These are phyloP conservation scores for Paecilomyces sp. DNA, from an alignment of 2,329 filamentous ascomycete genomes.

Conservation along the genomic window DNA sequence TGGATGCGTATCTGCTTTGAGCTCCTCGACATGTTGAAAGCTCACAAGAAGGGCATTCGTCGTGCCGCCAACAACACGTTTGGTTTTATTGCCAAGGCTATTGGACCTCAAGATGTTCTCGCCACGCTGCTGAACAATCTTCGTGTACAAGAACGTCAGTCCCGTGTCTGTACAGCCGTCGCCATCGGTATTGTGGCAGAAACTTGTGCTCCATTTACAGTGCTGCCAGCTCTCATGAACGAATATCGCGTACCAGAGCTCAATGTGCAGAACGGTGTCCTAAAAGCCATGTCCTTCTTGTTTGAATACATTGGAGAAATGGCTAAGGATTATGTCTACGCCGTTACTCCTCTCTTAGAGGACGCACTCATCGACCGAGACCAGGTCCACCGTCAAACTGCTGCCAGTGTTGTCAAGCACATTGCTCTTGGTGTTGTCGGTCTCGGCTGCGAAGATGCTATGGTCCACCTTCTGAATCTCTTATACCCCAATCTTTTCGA, in stretches of 20 bases:
- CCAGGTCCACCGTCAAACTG: conserved; percentile 95
- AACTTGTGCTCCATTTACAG: conserved; percentile 96
- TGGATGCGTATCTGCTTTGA: conserved; percentile 99
- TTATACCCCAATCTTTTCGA: conserved; percentile 97
- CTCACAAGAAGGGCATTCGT: conserved; percentile 98
- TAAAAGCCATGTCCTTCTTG: conserved; percentile 93
- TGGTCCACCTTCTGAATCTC: conserved; percentile 94
- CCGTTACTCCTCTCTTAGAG: conserved; percentile 89
- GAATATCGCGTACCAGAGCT: conserved; percentile 97
- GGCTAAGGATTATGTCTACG: conserved; percentile 99
- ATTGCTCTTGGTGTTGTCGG: conserved; percentile 96
- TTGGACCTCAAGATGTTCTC: conserved; percentile 93
- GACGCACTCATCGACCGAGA: conserved; percentile 96
- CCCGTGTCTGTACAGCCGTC: conserved; percentile 95
- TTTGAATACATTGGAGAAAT: conserved; percentile 99
- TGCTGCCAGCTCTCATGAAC: conserved; percentile 98
- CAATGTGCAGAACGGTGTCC: conserved; percentile 96
- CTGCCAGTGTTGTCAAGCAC: conserved; percentile 94
- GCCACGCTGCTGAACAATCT: conserved; percentile 95
- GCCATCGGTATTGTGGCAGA: conserved; percentile 98
- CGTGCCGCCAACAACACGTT: conserved; percentile 99
- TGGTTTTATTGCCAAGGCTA: conserved; percentile 98
- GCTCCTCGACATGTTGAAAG: conserved; percentile 97
- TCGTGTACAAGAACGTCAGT: conserved; percentile 94
- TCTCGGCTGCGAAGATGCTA: conserved; percentile 93